These are phyloP conservation scores for Quercus tomentella DNA, from an alignment of 331 rosid genomes.

Conservation along the genomic window DNA sequence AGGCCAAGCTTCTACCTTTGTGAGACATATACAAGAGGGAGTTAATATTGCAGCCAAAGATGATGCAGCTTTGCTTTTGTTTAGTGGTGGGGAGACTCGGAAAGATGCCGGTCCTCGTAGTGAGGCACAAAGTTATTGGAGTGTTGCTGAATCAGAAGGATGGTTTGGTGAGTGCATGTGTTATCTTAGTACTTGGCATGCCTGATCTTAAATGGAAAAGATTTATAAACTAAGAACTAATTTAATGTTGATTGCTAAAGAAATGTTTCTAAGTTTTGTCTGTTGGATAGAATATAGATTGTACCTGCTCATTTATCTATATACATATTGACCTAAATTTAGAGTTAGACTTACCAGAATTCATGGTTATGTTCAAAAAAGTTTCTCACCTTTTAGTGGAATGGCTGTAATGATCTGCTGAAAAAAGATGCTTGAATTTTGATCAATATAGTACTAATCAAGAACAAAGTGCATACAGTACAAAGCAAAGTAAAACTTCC, in stretches of 20 bases:
- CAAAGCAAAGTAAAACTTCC: neutral
- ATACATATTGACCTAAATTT: neutral
- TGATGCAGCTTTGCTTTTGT: conserved; percentile 60
- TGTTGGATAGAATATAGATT: neutral
- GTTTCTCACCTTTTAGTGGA: neutral
- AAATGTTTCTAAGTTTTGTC: neutral
- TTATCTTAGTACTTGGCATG: conserved; percentile 4
- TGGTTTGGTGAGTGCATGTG: conserved; percentile 78
- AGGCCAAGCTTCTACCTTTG: conserved; percentile 82
- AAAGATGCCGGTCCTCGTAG: conserved; percentile 90
- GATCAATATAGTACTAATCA: neutral
- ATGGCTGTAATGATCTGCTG: neutral
- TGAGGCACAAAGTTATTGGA: conserved; percentile 98
- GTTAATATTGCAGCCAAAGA: conserved; percentile 58
- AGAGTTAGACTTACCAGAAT: neutral
- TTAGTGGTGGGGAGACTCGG: conserved; percentile 95
- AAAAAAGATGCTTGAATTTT: neutral
- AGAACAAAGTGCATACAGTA: neutral
- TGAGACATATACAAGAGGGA: conserved; percentile 69
- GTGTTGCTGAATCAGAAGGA: conserved; percentile 72
- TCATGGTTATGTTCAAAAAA: neutral
- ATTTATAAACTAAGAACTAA: neutral
- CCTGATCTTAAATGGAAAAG: neutral
- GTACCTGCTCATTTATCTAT: neutral
- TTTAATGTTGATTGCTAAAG: neutral